Conservation (phyloP, 1,284 basidiomycete genomes). For the Fomitopsis pinicola region DNA sequence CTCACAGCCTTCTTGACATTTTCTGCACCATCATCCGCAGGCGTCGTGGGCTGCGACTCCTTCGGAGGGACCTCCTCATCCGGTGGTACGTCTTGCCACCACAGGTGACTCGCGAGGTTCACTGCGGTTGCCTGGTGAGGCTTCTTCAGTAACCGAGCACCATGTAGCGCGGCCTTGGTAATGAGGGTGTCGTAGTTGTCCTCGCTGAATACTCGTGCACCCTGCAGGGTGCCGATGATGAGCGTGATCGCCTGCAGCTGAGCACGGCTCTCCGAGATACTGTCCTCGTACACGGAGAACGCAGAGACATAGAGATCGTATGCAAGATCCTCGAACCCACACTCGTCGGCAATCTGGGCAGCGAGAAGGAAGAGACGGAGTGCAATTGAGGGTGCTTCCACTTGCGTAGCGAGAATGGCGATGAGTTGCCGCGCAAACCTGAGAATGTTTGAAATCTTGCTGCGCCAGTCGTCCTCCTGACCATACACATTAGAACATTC, state of each 20-base stretch:
- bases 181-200: slow-evolving; percentile 96
- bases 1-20: slow-evolving; percentile 44
- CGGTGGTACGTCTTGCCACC: slow-evolving; percentile 81
- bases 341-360: slow-evolving; percentile 89
- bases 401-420: slow-evolving; percentile 85
- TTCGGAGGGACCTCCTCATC: slow-evolving; percentile 30
- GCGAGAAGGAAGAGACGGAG: slow-evolving; percentile 92
- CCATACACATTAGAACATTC: not conserved
- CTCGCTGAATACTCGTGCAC: slow-evolving; percentile 78
- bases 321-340: slow-evolving; percentile 88
- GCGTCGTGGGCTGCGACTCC: slow-evolving; percentile 29
- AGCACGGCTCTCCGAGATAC: slow-evolving; percentile 87
- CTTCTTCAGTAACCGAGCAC: slow-evolving; percentile 92
- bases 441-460: slow-evolving; percentile 78
- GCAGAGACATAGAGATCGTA: slow-evolving; percentile 97
- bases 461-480: slow-evolving; percentile 81
- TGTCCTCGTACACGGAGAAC: slow-evolving; percentile 94
- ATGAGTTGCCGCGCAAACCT: slow-evolving; percentile 91
- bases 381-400: slow-evolving; percentile 87
- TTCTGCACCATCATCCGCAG: slow-evolving; percentile 42
- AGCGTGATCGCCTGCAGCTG: slow-evolving; percentile 92
- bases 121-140: slow-evolving; percentile 94
- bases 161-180: slow-evolving; percentile 93
- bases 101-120: slow-evolving; percentile 90
- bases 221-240: slow-evolving; percentile 85